Conservation (phyloP, 192 early-diverging fungal genomes). For the Backusella sp. region DNA sequence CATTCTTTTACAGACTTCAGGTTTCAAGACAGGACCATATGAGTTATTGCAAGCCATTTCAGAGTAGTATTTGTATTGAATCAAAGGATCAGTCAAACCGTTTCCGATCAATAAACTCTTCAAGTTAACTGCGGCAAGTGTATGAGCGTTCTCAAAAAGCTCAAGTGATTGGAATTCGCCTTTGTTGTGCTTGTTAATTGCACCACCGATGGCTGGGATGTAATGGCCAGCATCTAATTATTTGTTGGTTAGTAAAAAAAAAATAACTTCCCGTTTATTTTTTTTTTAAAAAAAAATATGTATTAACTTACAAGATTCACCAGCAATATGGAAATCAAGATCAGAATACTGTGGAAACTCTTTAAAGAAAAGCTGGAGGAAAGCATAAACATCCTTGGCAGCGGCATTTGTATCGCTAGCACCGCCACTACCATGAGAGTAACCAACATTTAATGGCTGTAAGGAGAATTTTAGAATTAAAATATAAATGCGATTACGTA, state of each 20-base stretch:
- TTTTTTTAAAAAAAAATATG: conserved; percentile 19
- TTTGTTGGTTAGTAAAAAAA: neutral
- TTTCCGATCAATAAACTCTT: conserved; percentile 88
- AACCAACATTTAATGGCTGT: conserved; percentile 90
- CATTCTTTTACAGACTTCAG: conserved; percentile 82
- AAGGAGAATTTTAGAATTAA: conserved; percentile 1
- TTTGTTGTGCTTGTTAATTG: conserved; percentile 80
- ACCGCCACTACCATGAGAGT: conserved; percentile 74
- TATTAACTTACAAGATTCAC: conserved; percentile 60
- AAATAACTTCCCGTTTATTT: neutral
- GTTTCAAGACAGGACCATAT: conserved; percentile 79
- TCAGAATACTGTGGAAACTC: conserved; percentile 80
- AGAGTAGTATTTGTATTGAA: conserved; percentile 93
- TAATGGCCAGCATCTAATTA: conserved; percentile 84
- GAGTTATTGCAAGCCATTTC: conserved; percentile 77
- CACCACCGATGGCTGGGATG: conserved; percentile 86
- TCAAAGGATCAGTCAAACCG: conserved; percentile 88
- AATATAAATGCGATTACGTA: neutral
- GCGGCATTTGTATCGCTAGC: conserved; percentile 79
- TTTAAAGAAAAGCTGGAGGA: conserved; percentile 92
- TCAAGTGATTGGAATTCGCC: conserved; percentile 30
- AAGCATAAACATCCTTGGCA: conserved; percentile 91
- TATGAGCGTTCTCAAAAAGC: conserved; percentile 15
- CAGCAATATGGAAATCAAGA: conserved; percentile 87
- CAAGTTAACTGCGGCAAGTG: conserved; percentile 61